Evolutionary conservation across 768 basidiomycete species (phyloP).

Genomic region (Amanita exitialis): DNA sequence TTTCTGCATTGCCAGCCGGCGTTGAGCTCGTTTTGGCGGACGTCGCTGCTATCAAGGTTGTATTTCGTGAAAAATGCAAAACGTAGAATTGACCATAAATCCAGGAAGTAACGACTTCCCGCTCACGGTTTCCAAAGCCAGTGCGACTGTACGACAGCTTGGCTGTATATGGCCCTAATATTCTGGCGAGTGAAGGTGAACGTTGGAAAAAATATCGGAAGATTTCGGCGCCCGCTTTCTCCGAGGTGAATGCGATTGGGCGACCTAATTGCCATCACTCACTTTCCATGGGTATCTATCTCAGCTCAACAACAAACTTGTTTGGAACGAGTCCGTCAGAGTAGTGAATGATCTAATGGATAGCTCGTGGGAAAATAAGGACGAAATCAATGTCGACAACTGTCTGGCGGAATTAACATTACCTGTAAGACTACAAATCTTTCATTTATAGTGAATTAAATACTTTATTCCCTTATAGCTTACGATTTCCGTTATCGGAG

Average conservation of each 20-base stretch:
- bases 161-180: constrained; percentile 46
- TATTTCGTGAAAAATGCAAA: background rate
- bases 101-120: constrained; percentile 40
- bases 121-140: constrained; percentile 50
- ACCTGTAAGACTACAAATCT: constrained; percentile 25
- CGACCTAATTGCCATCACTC: background rate
- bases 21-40: constrained; percentile 24
- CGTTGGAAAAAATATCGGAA: constrained; percentile 60
- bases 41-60: constrained; percentile 29
- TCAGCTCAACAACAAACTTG: constrained; percentile 36
- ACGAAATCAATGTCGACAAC: constrained; percentile 32
- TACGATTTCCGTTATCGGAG: constrained; percentile 44
- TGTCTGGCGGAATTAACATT: constrained; percentile 37
- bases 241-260: constrained; percentile 30
- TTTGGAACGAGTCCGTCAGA: constrained; percentile 36
- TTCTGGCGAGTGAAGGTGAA: constrained; percentile 54
- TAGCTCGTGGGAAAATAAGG: constrained; percentile 36
- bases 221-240: constrained; percentile 55
- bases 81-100: background rate
- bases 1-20: constrained; percentile 16
- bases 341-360: constrained; percentile 32
- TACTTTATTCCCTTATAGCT: constrained; percentile 22
- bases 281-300: background rate
- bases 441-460: constrained; percentile 7
- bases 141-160: constrained; percentile 33